Percentiles rank a stretch among this genome's conserved stretches.
These are phyloP conservation scores for Trichosporon faecale DNA, from an alignment of 1,284 basidiomycete genomes.

Conservation along the genomic window DNA sequence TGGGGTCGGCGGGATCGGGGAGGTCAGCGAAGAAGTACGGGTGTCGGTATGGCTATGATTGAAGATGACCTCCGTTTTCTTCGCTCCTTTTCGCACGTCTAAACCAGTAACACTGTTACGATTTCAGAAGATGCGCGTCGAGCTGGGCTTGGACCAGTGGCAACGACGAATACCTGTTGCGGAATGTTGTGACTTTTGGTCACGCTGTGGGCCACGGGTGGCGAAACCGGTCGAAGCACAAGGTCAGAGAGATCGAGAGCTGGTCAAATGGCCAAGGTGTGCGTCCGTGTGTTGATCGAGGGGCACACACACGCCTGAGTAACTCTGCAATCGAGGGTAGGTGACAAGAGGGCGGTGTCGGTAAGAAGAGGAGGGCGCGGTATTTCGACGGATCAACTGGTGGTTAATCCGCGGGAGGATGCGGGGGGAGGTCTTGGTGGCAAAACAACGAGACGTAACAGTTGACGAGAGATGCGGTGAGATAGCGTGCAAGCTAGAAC, in stretches of 20 bases:
- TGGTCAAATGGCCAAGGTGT: background rate
- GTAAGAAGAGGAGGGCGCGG: background rate
- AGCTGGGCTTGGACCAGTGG: background rate
- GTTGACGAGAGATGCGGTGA: background rate
- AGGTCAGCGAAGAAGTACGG: slow-evolving; percentile 51
- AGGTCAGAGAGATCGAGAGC: background rate
- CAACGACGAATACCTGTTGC: slow-evolving; percentile 7
- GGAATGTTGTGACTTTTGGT: slow-evolving; percentile 2
- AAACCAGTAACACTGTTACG: slow-evolving; percentile 2
- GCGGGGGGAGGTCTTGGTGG: background rate
- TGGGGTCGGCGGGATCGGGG: slow-evolving; percentile 27
- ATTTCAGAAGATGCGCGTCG: background rate
- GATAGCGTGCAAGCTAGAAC: background rate
- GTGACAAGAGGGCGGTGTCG: slow-evolving; percentile 2
- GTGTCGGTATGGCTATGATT: slow-evolving; percentile 43
- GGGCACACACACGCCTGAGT: background rate
- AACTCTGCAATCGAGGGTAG: background rate
- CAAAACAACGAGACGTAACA: background rate
- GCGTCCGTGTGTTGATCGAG: background rate
- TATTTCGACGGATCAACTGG: background rate
- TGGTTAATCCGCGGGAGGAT: background rate
- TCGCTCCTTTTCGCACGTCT: slow-evolving; percentile 35
- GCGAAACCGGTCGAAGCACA: background rate
- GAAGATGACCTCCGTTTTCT: slow-evolving; percentile 42
- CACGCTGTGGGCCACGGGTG: background rate